Evolutionary conservation across 257 asterid species (phyloP).

Genomic region (Dorcoceras hygrometricum): DNA sequence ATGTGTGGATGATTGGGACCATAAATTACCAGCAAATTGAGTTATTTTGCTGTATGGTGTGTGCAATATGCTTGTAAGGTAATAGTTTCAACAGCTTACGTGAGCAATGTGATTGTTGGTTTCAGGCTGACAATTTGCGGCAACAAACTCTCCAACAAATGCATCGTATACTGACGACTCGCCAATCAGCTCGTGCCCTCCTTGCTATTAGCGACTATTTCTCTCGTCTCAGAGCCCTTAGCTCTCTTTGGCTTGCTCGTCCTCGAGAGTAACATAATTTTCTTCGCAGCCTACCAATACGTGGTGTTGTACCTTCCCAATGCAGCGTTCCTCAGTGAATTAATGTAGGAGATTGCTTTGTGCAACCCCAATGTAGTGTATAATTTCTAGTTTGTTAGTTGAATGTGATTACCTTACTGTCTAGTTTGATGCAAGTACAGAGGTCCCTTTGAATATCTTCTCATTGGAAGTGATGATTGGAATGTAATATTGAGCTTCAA

Average conservation of each 20-base stretch:
- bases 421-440: neutral
- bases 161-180: constrained; percentile 51
- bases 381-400: constrained; percentile 14
- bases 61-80: neutral
- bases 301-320: neutral
- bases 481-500: neutral
- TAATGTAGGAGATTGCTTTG: neutral
- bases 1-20: too few relatives aligned
- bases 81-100: neutral
- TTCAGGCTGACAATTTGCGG: constrained; percentile 56
- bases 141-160: constrained; percentile 51
- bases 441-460: neutral
- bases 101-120: neutral
- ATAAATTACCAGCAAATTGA: too few relatives aligned
- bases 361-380: constrained; percentile 18
- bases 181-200: constrained; percentile 62
- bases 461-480: neutral
- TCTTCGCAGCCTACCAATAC: neutral
- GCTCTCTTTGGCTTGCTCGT: constrained; percentile 63
- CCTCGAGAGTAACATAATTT: constrained; percentile 41
- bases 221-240: constrained; percentile 60
- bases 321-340: neutral
- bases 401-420: constrained; percentile 21
- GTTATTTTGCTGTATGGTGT: neutral
- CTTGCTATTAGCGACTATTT: constrained; percentile 52